These are phyloP conservation scores for Plectosphaerella sp. DNA, from an alignment of 2,329 filamentous ascomycete species.

Conservation along the genomic window DNA sequence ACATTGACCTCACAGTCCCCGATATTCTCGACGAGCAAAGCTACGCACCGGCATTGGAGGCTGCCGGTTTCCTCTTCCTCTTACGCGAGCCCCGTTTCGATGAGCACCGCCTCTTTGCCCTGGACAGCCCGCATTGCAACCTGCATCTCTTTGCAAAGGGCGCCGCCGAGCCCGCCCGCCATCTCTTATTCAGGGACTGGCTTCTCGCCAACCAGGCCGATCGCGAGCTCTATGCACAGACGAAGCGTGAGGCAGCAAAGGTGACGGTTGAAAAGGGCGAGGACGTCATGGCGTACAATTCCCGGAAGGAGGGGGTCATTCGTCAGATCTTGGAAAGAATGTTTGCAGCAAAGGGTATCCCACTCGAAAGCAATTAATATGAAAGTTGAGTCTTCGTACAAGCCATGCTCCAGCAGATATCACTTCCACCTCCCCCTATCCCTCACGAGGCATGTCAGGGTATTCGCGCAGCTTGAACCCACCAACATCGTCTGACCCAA, in stretches of 20 bases:
- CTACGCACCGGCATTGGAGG: constrained; percentile 38
- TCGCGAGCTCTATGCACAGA: constrained; percentile 29
- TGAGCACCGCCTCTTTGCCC: constrained; percentile 41
- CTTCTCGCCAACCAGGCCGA: constrained; percentile 31
- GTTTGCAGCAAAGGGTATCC: constrained; percentile 20
- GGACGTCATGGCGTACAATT: constrained; percentile 31
- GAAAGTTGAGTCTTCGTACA: too few relatives aligned
- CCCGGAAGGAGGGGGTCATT: constrained; percentile 34
- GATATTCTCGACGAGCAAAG: constrained; percentile 32
- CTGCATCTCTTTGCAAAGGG: constrained; percentile 43
- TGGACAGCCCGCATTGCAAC: constrained; percentile 32
- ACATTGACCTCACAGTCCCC: constrained; percentile 43
- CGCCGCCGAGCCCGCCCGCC: constrained; percentile 34
- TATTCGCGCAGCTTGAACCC: constrained; percentile 7
- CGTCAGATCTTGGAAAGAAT: constrained; percentile 29
- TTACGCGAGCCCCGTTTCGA: constrained; percentile 41
- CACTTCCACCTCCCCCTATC: too few relatives aligned
- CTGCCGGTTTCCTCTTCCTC: constrained; percentile 39
- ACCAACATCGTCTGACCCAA: not conserved
- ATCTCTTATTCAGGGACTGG: constrained; percentile 41
- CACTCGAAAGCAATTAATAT: too few relatives aligned
- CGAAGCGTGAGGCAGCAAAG: constrained; percentile 30
- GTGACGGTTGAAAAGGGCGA: constrained; percentile 24
- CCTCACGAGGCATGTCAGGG: not conserved
- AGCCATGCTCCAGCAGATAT: too few relatives aligned